Evolutionary conservation across 306 rosid species (phyloP).

Genomic region (Argentina anserina): DNA sequence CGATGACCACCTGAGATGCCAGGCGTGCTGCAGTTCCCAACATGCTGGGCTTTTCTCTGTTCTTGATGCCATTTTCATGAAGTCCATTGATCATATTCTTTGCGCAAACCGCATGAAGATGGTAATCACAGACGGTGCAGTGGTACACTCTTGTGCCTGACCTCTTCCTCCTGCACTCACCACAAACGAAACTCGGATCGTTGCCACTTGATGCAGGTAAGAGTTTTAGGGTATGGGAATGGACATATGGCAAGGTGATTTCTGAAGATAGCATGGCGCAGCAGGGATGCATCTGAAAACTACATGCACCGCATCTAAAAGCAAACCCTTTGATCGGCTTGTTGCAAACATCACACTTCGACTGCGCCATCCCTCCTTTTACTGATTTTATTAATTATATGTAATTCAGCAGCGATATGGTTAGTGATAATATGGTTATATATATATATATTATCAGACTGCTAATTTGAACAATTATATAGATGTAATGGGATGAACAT

Average conservation of each 20-base stretch:
- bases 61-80: constrained; percentile 46
- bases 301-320: constrained; percentile 63
- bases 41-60: constrained; percentile 43
- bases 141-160: constrained; percentile 59
- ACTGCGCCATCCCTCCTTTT: constrained; percentile 56
- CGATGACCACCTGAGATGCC: constrained; percentile 73
- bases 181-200: constrained; percentile 30
- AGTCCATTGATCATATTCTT: constrained; percentile 70
- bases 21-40: constrained; percentile 54
- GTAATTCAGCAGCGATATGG: not conserved
- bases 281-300: constrained; percentile 83
- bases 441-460: too few species aligned
- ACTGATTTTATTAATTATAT: constrained; percentile 16
- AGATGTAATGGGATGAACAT: too few species aligned
- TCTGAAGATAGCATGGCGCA: constrained; percentile 68
- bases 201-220: constrained; percentile 25
- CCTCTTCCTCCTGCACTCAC: constrained; percentile 59
- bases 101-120: constrained; percentile 71
- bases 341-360: constrained; percentile 75
- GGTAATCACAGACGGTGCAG: constrained; percentile 63
- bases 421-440: too few species aligned
- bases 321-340: constrained; percentile 63
- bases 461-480: too few species aligned
- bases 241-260: constrained; percentile 26
- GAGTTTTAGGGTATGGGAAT: constrained; percentile 57